A percentile compares a stretch with the other conserved stretches of the same genome.
These are phyloP conservation scores for Leccinum fuscescens DNA, from an alignment of 1,284 basidiomycete species.

Conservation along the genomic window DNA sequence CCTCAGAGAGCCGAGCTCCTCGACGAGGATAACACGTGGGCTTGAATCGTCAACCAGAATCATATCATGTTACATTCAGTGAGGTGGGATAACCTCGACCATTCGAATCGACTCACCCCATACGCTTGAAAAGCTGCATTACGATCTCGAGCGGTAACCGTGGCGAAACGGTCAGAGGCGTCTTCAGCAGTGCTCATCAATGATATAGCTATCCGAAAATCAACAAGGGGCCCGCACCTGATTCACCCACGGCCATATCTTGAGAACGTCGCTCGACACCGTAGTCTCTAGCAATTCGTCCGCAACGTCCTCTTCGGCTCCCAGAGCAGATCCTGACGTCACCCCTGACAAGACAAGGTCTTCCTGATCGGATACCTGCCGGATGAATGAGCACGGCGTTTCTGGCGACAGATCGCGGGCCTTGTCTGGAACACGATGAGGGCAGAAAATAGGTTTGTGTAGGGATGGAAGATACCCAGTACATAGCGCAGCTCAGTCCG, in stretches of 20 bases:
- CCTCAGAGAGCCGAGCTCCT: constrained; percentile 76
- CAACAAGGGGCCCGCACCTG: constrained; percentile 51
- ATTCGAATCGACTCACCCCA: constrained; percentile 71
- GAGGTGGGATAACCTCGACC: neutral
- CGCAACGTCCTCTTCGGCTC: constrained; percentile 66
- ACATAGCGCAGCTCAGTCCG: constrained; percentile 85
- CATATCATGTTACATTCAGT: neutral
- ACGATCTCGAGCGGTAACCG: constrained; percentile 94
- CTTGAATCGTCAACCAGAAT: constrained; percentile 39
- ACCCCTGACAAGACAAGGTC: constrained; percentile 50
- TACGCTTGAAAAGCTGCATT: constrained; percentile 92
- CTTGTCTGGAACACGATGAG: constrained; percentile 52
- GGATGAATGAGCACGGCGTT: constrained; percentile 71
- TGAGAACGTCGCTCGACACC: constrained; percentile 57
- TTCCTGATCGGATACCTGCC: constrained; percentile 43
- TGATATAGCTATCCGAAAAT: neutral
- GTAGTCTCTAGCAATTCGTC: constrained; percentile 60
- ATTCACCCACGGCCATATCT: constrained; percentile 90
- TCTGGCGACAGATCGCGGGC: constrained; percentile 62
- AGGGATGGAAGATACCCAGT: constrained; percentile 52
- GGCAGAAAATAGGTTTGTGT: neutral
- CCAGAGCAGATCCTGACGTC: constrained; percentile 51
- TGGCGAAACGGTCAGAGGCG: constrained; percentile 90
- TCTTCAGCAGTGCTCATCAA: constrained; percentile 46
- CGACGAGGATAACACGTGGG: constrained; percentile 91